Evolutionary conservation across 495 filamentous ascomycete genomes (phyloP), one percentile per base, ranked within the genome.

Genomic region (Penicillium parvum): DNA sequence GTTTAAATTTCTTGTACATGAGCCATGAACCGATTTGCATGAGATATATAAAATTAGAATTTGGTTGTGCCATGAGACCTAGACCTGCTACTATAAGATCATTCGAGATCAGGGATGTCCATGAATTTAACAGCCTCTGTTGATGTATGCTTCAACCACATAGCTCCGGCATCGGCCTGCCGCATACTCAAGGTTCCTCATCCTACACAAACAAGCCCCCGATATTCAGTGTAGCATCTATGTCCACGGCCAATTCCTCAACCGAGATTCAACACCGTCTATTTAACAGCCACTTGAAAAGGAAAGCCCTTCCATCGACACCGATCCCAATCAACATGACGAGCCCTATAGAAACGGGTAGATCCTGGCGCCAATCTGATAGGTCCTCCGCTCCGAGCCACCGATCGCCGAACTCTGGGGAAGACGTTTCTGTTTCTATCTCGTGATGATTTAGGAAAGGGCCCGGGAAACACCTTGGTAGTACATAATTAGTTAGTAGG

Each of bases 361-460:
- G 39, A 32, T 41, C 37, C 25, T 25, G 36, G 28, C 35, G 11
- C n/a, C 30, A 14, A 32, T 37, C 16, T 52, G 37, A 53, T 57
- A 57, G 54, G 54, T 32, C 32, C 16, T 16, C 32, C 4, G 19
- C 43, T 26, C 54, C 50, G 54, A 57, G 28, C 28, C 46, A 47
- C 47, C 40, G 32, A 53, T 43, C 29, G 25, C 49, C 43, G 40
- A 49, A 42, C 37, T 42, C 39, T 37, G 43, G 43, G 45, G 50
- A 41, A 39, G 17, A 19, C 36, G 10, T 40, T 4, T 18, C 14
- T 16, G 15, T 34, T 8, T 19, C 32, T 12, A 34, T 34, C 14
- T 16, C 12, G 30, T 33, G 7, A 12, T 16, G 16, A 6, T 11
- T 27, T 27, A 27, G 6, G 23, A 27, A 11, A 27, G 23, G n/a